Base-by-base conservation (phyloP, 306 rosid genomes). In the Castanospermum australe region DNA sequence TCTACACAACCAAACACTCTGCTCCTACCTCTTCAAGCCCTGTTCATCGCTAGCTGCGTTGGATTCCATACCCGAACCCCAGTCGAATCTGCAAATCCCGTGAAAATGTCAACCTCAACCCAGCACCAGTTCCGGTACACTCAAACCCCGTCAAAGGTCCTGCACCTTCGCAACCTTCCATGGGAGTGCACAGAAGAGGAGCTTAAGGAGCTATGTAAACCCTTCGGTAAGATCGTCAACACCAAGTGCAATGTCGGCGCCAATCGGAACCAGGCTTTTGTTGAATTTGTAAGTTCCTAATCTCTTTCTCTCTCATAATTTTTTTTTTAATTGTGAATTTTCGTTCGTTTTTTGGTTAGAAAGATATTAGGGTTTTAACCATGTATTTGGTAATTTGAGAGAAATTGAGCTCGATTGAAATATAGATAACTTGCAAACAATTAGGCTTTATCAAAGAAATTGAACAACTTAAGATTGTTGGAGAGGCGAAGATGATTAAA, bases 221-320 rank as follows among this genome's bases (percentile, higher is more conserved):
- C 97, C 68, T 93, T 93, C 70, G 97, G 98, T n/a, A 91, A 81
- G 87, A 93, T 93, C 86, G 95, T 93, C 79, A 93, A 93, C 80
- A 93, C 98, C 87, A 93, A 93, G 81, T 90, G 97, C 83, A 93
- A 93, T 86, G 98, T 93, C 60, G 98, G 98, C 69, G 95, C 98
- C 79, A 93, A 93, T 86, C 95, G 93, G 66, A 93, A 93, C 80
- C 98, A 93, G 73, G 98, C 98, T 48, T 93, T 93, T 54, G 97
- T 93, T 33, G 98, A 93, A 91, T 93, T 91, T 32, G 98, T 93
- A 64, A 54, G 75, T 42, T 62, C 66, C 75, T 79, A 11, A n/a
- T 50, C 51, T 77, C 38, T 79, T 13, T 2, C 32, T 74, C 5
- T n/a, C n/a, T n/a, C n/a, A n/a, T n/a, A n/a, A n/a, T n/a, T n/a